Evolutionary conservation across 1,284 basidiomycete genomes (phyloP), one percentile per base, ranked within the genome.

Genomic region (Leccinum pachyderme): DNA sequence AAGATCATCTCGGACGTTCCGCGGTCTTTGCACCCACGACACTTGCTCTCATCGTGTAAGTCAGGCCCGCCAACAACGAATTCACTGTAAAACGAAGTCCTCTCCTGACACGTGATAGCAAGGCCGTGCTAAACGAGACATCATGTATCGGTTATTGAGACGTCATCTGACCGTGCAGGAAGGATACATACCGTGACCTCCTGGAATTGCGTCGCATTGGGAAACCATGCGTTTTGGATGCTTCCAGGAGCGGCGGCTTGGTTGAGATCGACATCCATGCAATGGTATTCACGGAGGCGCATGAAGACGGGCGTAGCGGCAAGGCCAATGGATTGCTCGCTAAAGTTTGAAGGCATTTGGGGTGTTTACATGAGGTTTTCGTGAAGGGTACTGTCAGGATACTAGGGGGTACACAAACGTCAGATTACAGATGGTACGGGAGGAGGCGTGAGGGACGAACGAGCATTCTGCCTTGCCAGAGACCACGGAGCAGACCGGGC

Each of bases 381-480:
- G 58, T 77, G 76, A 18, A 65, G 61, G 51, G 49, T 37, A 7
- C 70, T 62, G 28, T 73, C 68, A 1, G 76, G 72, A 13, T 76
- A 62, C 70, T 77, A 56, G 13, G 49, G 12, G 24, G 24, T 41
- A 41, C 4, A 51, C 3, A 9, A 24, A 2, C 32, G 15, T 60
- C 59, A 62, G 12, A 54, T 52, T 5, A 68, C 18, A 28, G 61
- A 13, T 62, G 2, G 2, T 32, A 29, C 7, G 0, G 8, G 2
- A n/a, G 9, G 51, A 7, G 39, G 5, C 6, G 73, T 4, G 0
- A 9, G 1, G 9, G 7, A 53, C 24, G 39, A 9, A 85, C 82
- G 45, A 83, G 67, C 72, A 84, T 76, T 11, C 81, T 71, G 6
- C 86, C 86, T 47, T 77, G 75, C 81, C 84, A 87, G 18, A 83